These are phyloP conservation scores for Diutina catenulata DNA, from an alignment of 1,139 yeast species.

Conservation along the genomic window DNA sequence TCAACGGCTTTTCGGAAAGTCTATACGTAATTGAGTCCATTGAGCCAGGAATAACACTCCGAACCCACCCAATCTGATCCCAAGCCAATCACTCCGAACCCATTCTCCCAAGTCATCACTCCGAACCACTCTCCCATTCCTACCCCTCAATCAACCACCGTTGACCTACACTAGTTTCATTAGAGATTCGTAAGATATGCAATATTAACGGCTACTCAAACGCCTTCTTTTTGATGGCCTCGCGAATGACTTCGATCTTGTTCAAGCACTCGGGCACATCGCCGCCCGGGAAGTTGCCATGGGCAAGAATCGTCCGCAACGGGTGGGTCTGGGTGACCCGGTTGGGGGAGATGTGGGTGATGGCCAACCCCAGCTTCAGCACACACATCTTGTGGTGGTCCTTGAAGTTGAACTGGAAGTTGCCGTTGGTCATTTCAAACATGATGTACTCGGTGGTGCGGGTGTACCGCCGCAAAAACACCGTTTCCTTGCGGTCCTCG, in stretches of 20 bases:
- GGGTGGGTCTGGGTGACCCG: conserved; percentile 64
- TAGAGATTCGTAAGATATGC: too few species aligned
- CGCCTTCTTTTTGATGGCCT: conserved; percentile 8
- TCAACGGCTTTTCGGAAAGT: too few species aligned
- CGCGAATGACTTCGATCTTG: conserved; percentile 11
- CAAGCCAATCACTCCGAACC: too few species aligned
- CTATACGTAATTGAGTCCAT: too few species aligned
- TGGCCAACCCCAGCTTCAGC: conserved; percentile 61
- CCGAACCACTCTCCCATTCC: too few species aligned
- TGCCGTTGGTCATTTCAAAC: conserved; percentile 91
- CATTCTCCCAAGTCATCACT: too few species aligned
- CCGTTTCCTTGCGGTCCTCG: conserved; percentile 48
- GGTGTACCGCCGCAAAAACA: conserved; percentile 70
- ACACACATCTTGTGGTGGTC: conserved; percentile 87
- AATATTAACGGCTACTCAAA: too few species aligned
- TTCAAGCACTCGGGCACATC: conserved; percentile 39
- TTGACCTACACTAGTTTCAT: too few species aligned
- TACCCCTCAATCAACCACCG: too few species aligned
- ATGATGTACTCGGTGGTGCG: conserved; percentile 71
- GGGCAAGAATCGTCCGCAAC: conserved; percentile 45
- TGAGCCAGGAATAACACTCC: too few species aligned
- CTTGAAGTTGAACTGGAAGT: conserved; percentile 86
- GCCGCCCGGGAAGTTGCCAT: conserved; percentile 48
- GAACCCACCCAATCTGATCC: too few species aligned
- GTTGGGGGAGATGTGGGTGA: conserved; percentile 75